Evolutionary conservation across 179 eudicot genomes (phyloP).

Genomic region (Camellia oleifera): DNA sequence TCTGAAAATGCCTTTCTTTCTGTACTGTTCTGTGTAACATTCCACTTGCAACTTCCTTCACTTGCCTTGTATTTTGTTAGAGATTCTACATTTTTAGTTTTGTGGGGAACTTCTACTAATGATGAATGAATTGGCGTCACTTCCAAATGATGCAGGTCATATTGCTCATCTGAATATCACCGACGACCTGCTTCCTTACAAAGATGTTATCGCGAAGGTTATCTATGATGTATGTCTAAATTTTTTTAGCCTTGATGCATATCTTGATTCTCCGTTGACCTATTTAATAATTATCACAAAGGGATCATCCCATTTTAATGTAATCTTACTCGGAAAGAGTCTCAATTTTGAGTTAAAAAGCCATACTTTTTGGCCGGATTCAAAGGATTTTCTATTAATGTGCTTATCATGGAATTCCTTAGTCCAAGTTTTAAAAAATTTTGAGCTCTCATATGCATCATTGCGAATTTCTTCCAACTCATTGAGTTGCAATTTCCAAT

Average conservation of each 20-base stretch:
- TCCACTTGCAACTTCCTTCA: constrained; percentile 4
- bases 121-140: constrained; percentile 21
- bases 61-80: background rate
- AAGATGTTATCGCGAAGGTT: constrained; percentile 86
- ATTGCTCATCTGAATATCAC: constrained; percentile 91
- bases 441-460: too few relatives aligned
- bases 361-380: too few relatives aligned
- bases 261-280: constrained; percentile 7
- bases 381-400: too few relatives aligned
- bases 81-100: constrained; percentile 1
- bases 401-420: too few relatives aligned
- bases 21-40: background rate
- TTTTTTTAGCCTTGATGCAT: background rate
- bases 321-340: too few relatives aligned
- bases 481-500: too few relatives aligned
- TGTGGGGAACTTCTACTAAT: background rate
- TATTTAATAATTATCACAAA: background rate
- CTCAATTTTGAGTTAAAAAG: too few relatives aligned
- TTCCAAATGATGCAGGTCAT: constrained; percentile 70
- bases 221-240: constrained; percentile 81
- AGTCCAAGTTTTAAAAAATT: too few relatives aligned
- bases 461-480: too few relatives aligned
- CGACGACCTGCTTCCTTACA: constrained; percentile 82
- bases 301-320: too few relatives aligned
- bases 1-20: background rate